Evolutionary conservation across 1,284 basidiomycete species (phyloP), one percentile per base, ranked within the genome.

Genomic region (Fomitopsis betulina): DNA sequence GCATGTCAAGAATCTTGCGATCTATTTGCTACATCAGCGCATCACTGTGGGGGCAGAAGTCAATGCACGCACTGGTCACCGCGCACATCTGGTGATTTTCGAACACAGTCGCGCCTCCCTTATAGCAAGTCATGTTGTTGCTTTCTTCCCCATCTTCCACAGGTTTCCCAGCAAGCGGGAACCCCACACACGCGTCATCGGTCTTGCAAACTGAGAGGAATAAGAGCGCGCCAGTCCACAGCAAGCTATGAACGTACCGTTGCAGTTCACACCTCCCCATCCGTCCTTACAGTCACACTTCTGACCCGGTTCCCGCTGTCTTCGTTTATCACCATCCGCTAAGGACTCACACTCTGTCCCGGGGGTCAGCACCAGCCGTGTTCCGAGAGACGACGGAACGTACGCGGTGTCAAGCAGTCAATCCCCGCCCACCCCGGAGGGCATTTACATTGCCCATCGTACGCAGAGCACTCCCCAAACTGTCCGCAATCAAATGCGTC

Each of bases 71-170:
- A 95, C 93, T 98, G 15, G 96, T 98, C 30, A 99, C 96, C 70
- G 98, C 87, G 76, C 96, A 99, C 86, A 97, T 93, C 72, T 99
- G 96, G 72, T 95, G 94, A 67, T 95, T 95, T 71, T 86, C 88
- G 73, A 93, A 90, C 15, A 99, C 89, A 0, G 94, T 94, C 67
- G 91, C 84, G 13, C 96, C 96, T 47, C 91, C 93, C 58, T 82
- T 90, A 79, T 97, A 96, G 73, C 96, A 99, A 0, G 93, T 93
- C 86, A 97, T 96, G 65, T 94, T 91, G 21, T 73, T 73, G 1
- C 78, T 73, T 25, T 79, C 79, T 2, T 81, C 75, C 21, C 77
- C 78, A 8, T 79, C 79, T 8, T 76, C 76, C 67, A 39, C 69
- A 5, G 76, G 71, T 5, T 75, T 73, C 27, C 75, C 78, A 27